Conservation (phyloP, 2,329 filamentous ascomycete genomes). For the Cladophialophora exuberans region DNA sequence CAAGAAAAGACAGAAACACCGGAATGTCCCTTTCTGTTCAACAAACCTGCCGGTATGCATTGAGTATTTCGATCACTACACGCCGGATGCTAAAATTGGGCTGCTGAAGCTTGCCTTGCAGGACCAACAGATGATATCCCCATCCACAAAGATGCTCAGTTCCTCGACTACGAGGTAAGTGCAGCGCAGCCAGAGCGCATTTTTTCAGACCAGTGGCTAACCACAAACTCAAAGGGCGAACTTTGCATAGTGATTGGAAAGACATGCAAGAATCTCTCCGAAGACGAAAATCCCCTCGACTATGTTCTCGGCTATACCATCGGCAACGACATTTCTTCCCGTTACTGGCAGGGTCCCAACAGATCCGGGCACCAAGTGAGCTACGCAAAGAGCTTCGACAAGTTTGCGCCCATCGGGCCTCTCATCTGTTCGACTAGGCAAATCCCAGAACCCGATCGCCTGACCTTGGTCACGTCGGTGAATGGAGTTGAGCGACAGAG, state of each 20-base stretch:
- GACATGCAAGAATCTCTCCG: slow-evolving; percentile 46
- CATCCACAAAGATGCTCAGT: slow-evolving; percentile 43
- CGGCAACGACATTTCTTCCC: slow-evolving; percentile 74
- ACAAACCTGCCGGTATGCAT: neutral
- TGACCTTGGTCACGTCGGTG: slow-evolving; percentile 46
- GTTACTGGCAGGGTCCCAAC: slow-evolving; percentile 74
- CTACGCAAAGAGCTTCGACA: slow-evolving; percentile 74
- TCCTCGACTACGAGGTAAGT: slow-evolving; percentile 46
- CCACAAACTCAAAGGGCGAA: too few relatives aligned
- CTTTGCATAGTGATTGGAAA: slow-evolving; percentile 44
- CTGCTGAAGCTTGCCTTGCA: slow-evolving; percentile 14
- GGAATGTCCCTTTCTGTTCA: neutral
- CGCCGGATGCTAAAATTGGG: too few relatives aligned
- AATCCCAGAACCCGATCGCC: slow-evolving; percentile 39
- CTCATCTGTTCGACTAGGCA: slow-evolving; percentile 65
- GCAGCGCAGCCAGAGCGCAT: too few relatives aligned
- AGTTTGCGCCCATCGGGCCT: slow-evolving; percentile 75
- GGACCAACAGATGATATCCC: slow-evolving; percentile 35
- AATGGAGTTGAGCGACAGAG: slow-evolving; percentile 44
- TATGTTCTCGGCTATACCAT: slow-evolving; percentile 76
- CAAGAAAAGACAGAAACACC: neutral
- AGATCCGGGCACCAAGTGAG: slow-evolving; percentile 66
- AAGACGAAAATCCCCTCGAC: slow-evolving; percentile 61
- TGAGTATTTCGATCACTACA: too few relatives aligned
- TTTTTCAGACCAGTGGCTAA: too few relatives aligned